phyloP scores from a whole-genome alignment of 164 flowering plant species.

The Annona squamosa region DNA sequence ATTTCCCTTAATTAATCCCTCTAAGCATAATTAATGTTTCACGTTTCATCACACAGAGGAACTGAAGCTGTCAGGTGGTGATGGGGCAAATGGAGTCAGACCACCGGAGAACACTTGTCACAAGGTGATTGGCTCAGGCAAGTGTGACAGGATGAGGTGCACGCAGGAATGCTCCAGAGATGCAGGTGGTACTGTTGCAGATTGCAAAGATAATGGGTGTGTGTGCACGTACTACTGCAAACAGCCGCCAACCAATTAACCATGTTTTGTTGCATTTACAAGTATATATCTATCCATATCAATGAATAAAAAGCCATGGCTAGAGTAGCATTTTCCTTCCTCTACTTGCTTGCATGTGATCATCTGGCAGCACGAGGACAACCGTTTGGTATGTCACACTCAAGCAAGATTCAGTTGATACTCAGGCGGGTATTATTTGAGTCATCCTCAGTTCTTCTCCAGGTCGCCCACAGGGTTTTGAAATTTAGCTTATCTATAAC shows the following conservation, averaged over 20 bases:
- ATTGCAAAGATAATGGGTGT: not conserved
- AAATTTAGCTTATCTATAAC: too few species aligned
- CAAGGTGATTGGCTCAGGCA: not conserved
- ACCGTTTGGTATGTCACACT: too few species aligned
- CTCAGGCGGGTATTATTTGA: too few species aligned
- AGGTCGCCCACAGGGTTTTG: too few species aligned
- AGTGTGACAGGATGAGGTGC: not conserved
- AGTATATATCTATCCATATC: not conserved
- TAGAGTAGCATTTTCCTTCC: not conserved
- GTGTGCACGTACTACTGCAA: not conserved
- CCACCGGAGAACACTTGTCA: not conserved
- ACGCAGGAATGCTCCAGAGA: not conserved
- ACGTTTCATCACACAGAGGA: not conserved
- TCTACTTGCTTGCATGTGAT: not conserved
- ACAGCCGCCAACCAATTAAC: not conserved
- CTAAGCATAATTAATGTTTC: not conserved
- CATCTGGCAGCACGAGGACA: too few species aligned
- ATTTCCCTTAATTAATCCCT: not conserved
- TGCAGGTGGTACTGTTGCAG: not conserved
- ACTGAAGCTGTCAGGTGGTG: not conserved
- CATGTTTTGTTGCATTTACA: not conserved
- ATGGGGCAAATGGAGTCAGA: not conserved
- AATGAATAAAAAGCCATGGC: not conserved
- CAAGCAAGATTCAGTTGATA: too few species aligned
- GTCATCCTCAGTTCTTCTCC: too few species aligned